phyloP scores from a whole-genome alignment of 352 stramenopile genomes.

The Pythium rhizo-oryzae region DNA sequence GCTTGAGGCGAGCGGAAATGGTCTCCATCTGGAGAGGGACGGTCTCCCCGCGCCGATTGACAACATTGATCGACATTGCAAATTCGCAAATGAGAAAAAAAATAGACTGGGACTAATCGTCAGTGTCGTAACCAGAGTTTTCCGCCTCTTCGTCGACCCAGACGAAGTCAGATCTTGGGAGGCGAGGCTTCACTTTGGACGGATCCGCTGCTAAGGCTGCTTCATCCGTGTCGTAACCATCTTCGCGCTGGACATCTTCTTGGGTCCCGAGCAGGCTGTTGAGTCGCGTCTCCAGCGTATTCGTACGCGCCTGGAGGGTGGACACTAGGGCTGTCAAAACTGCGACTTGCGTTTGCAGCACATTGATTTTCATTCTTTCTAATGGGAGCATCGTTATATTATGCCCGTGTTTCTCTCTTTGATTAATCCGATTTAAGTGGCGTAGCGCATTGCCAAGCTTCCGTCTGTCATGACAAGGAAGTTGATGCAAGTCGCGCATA shows the following conservation, averaged over 20 bases:
- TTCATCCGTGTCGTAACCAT: too few species aligned
- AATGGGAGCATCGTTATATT: slow-evolving; percentile 5
- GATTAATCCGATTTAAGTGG: neutral
- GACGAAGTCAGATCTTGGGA: too few species aligned
- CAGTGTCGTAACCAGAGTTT: neutral
- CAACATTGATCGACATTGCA: slow-evolving; percentile 15
- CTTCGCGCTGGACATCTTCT: too few species aligned
- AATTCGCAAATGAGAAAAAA: slow-evolving; percentile 4
- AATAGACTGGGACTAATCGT: neutral
- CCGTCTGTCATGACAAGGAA: neutral
- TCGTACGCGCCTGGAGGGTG: neutral
- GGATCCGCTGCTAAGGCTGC: too few species aligned
- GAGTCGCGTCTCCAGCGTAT: slow-evolving; percentile 6
- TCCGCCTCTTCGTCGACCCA: too few species aligned
- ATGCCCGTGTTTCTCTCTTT: neutral
- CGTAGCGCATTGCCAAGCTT: neutral
- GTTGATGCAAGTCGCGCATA: slow-evolving; percentile 13
- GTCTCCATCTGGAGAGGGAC: slow-evolving; percentile 6
- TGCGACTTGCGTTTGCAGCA: slow-evolving; percentile 2
- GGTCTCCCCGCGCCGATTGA: slow-evolving; percentile 7
- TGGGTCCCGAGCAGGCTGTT: too few species aligned
- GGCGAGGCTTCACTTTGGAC: too few species aligned
- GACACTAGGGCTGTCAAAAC: neutral
- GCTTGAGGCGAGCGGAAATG: slow-evolving; percentile 1
- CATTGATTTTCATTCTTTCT: slow-evolving; percentile 1